phyloP scores from a whole-genome alignment of 352 stramenopile genomes.

The Pythium dissimile region DNA sequence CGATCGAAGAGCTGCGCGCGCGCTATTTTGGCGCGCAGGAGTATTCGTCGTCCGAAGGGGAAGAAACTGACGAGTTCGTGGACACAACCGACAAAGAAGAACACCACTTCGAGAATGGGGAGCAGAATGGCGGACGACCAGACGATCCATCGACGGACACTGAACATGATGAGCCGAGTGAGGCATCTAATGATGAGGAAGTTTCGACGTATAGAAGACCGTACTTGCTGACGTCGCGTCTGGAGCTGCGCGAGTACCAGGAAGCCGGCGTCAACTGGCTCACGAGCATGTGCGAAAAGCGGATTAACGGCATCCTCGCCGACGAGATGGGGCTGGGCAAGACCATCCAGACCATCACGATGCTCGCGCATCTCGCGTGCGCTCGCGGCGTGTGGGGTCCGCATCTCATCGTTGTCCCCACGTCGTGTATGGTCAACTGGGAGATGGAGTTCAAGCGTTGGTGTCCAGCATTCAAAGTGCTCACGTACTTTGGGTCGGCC shows the following conservation, averaged over 20 bases:
- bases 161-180: not conserved
- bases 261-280: constrained; percentile 96
- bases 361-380: constrained; percentile 95
- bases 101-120: not conserved
- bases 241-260: constrained; percentile 77
- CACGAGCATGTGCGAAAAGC: constrained; percentile 94
- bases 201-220: constrained; percentile 43
- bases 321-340: constrained; percentile 97
- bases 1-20: constrained; percentile 81
- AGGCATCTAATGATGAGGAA: not conserved
- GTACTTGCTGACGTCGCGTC: constrained; percentile 62
- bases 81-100: constrained; percentile 17
- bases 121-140: not conserved
- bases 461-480: constrained; percentile 95
- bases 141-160: no score
- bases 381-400: constrained; percentile 93
- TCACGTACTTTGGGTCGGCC: constrained; percentile 98
- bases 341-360: constrained; percentile 99
- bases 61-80: not conserved
- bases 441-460: constrained; percentile 98
- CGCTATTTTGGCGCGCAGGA: constrained; percentile 44
- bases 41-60: not conserved
- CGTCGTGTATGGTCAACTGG: constrained; percentile 98
- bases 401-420: constrained; percentile 98
- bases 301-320: constrained; percentile 98